Conservation (phyloP, 2,329 filamentous ascomycete genomes). For the Teratosphaeria pseudoeucalypti region DNA sequence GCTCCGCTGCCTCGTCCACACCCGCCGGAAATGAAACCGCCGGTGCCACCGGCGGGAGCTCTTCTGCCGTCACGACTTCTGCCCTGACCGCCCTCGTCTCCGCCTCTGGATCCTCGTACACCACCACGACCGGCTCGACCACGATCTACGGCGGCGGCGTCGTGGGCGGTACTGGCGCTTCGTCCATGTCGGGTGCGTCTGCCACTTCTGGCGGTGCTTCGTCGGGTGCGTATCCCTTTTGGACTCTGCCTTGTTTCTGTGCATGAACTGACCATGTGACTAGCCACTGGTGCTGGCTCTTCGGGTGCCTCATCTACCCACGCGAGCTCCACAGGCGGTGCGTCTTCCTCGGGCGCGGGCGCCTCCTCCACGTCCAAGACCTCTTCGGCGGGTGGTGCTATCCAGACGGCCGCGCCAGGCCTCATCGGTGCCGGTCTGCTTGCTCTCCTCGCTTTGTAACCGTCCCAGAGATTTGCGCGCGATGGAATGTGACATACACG, state of each 20-base stretch:
- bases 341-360: background rate
- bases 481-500: background rate
- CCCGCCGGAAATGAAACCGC: constrained; percentile 7
- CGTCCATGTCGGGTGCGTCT: constrained; percentile 1
- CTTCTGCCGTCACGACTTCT: constrained; percentile 19
- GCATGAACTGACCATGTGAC: background rate
- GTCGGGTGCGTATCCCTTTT: background rate
- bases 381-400: constrained; percentile 12
- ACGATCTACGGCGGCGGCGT: constrained; percentile 20
- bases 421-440: constrained; percentile 25
- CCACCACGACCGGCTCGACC: constrained; percentile 25
- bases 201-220: constrained; percentile 7
- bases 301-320: background rate
- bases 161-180: constrained; percentile 1
- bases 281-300: background rate
- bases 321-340: background rate
- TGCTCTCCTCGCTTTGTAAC: constrained; percentile 34
- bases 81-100: constrained; percentile 22
- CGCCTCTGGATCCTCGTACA: constrained; percentile 18
- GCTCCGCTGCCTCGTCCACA: constrained; percentile 2
- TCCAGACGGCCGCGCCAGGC: constrained; percentile 24
- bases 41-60: background rate
- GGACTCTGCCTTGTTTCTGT: background rate
- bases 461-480: background rate
- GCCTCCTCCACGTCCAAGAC: constrained; percentile 4